Percentiles rank a stretch among this genome's conserved stretches.
phyloP scores from a whole-genome alignment of 139 green algal genomes.

The Chlorella sp. region DNA sequence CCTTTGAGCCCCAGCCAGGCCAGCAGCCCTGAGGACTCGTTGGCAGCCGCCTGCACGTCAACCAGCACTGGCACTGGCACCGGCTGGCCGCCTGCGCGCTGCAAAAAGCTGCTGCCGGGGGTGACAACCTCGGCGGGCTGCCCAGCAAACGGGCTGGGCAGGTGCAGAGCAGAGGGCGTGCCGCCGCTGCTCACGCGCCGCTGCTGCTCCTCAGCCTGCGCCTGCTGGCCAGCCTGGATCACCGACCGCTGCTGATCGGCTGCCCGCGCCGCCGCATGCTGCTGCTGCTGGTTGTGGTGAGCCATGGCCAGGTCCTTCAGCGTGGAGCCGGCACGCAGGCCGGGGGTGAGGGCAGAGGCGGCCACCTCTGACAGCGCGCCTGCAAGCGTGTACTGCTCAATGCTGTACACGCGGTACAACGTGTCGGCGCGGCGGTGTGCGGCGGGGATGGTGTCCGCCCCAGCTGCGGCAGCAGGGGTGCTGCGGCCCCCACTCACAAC shows the following conservation, averaged over 20 bases:
- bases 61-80: not conserved
- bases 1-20: conserved; percentile 10
- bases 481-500: conserved; percentile 46
- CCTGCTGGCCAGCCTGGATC: not conserved
- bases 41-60: not conserved
- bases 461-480: not conserved
- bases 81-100: not conserved
- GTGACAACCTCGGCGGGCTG: too few relatives aligned
- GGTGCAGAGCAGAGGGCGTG: too few relatives aligned
- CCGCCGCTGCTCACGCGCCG: not conserved
- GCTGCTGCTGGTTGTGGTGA: conserved; percentile 4
- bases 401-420: conserved; percentile 47
- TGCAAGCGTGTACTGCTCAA: conserved; percentile 52
- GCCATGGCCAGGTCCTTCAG: conserved; percentile 32
- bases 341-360: conserved; percentile 9
- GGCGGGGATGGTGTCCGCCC: not conserved
- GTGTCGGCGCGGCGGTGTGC: conserved; percentile 23
- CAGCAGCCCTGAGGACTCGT: not conserved
- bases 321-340: conserved; percentile 19
- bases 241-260: not conserved
- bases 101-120: not conserved
- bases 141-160: too few relatives aligned
- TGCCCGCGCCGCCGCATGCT: not conserved
- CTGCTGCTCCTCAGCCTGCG: not conserved
- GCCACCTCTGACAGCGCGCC: conserved; percentile 34